Conservation (phyloP, 2,329 filamentous ascomycete species). For the Pyricularia sp. region DNA sequence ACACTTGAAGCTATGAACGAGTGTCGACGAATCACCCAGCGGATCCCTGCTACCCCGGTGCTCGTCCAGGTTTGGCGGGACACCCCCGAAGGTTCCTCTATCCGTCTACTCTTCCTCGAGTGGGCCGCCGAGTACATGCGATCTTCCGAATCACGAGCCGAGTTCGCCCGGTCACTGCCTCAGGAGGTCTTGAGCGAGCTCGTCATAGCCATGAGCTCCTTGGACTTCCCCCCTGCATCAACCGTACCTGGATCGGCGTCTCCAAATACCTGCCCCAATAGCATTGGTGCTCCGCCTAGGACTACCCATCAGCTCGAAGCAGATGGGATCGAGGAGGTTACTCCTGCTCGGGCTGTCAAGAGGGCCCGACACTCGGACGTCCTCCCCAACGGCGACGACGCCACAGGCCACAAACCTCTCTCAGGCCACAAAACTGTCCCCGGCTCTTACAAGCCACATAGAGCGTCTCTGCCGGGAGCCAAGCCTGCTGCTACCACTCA, state of each 20-base stretch:
- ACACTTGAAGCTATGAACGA: constrained; percentile 49
- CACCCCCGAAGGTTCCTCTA: constrained; percentile 49
- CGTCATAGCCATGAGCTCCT: constrained; percentile 51
- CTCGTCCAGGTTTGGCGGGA: constrained; percentile 54
- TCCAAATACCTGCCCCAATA: constrained; percentile 7
- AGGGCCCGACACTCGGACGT: constrained; percentile 32
- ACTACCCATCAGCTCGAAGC: constrained; percentile 40
- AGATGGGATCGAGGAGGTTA: constrained; percentile 29
- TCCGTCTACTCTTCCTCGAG: constrained; percentile 46
- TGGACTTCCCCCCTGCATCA: constrained; percentile 27
- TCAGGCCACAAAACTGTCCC: constrained; percentile 11
- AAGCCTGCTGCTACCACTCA: constrained; percentile 16
- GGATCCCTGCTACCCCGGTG: constrained; percentile 48
- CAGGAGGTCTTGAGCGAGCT: constrained; percentile 55
- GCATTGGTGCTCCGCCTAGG: constrained; percentile 18
- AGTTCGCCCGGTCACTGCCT: constrained; percentile 51
- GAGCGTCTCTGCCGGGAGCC: constrained; percentile 20
- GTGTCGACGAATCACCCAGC: constrained; percentile 38
- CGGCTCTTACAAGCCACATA: constrained; percentile 17
- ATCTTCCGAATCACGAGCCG: constrained; percentile 42
- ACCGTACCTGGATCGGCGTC: background rate
- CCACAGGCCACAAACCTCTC: constrained; percentile 10
- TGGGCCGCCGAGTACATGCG: constrained; percentile 58
- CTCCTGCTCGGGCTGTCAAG: constrained; percentile 17
- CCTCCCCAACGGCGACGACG: constrained; percentile 11